Base-by-base conservation (phyloP, 805 yeast genomes). In the Grigorovia yakushimaensis region DNA sequence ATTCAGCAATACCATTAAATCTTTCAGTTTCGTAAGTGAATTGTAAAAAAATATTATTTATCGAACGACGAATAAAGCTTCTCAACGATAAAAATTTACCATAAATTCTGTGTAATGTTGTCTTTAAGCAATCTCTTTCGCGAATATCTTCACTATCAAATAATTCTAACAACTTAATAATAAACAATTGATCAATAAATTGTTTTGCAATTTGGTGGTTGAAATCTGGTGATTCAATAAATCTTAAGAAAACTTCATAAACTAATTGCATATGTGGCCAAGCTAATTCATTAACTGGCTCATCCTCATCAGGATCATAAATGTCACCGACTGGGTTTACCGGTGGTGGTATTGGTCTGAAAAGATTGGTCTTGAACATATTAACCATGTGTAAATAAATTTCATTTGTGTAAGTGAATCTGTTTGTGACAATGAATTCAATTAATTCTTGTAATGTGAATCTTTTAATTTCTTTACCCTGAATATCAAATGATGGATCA, bases 211-310 rank as follows among this genome's bases (percentile, higher is more conserved):
- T 72, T 46, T 88, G 88, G 62, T 89, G 96, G 61, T 87, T 86
- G 66, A 93, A 91, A 67, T 89, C 97, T 2, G 95, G 94, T 53
- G 91, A 81, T 68, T 93, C 98, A 46, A 93, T 82, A 67, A 93
- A 91, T 59, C 95, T 73, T 50, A 93, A 71, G 63, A 93, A 91
- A 59, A 93, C 88, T 66, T 93, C 98, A 69, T 93, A 93, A 30
- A 89, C 95, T 40, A 88, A 77, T 67, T 88, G 95, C 98, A 93
- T 93, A 65, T 93, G 98, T 11, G 98, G 96, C 98, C 98, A 93
- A 9, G 97, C 89, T 53, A 91, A 78, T 64, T 93, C 98, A 57
- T 81, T 80, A 37, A 93, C 95, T 2, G 98, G 98, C 67, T 93
- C 98, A 70, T 93, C 98, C 68, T 93, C 98, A 68, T 93, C 98